These are phyloP conservation scores for Metschnikowia cerradonensis DNA, from an alignment of 805 yeast species.

Conservation along the genomic window DNA sequence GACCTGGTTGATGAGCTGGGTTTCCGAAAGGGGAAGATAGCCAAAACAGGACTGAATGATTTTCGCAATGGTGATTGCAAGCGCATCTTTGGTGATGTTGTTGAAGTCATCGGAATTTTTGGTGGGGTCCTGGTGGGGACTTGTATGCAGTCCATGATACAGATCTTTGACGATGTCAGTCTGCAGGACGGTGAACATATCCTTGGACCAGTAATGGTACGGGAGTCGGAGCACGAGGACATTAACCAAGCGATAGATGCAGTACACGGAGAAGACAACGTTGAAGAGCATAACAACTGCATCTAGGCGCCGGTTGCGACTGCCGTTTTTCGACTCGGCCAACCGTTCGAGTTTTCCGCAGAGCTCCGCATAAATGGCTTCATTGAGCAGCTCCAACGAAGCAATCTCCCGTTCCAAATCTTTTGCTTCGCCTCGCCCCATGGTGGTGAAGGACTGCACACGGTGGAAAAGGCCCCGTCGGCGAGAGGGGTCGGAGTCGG, in stretches of 20 bases:
- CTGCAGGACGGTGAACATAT: too few relatives aligned
- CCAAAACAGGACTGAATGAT: constrained; percentile 27
- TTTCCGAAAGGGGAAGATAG: constrained; percentile 30
- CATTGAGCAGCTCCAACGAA: constrained; percentile 30
- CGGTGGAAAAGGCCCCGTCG: constrained; percentile 25
- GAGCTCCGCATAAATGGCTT: constrained; percentile 30
- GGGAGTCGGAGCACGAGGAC: constrained; percentile 43
- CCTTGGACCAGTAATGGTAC: constrained; percentile 13
- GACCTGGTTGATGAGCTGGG: constrained; percentile 42
- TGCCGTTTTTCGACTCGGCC: background rate
- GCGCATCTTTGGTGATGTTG: constrained; percentile 37
- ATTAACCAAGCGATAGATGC: constrained; percentile 44
- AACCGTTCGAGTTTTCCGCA: constrained; percentile 14
- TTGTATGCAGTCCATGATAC: too few relatives aligned
- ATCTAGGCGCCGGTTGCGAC: background rate
- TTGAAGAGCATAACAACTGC: constrained; percentile 14
- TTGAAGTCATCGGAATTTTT: constrained; percentile 6
- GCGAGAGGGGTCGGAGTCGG: too few relatives aligned
- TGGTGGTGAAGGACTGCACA: constrained; percentile 35
- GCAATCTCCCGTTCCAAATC: constrained; percentile 40
- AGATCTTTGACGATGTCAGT: too few relatives aligned
- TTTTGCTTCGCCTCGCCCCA: constrained; percentile 22
- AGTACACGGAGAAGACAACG: constrained; percentile 41
- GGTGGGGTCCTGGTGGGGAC: too few relatives aligned
- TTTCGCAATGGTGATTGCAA: constrained; percentile 47